Percentiles rank a stretch among this genome's conserved stretches.
Conservation (phyloP, 1,284 basidiomycete species). For the Rhizoctonia solani region DNA sequence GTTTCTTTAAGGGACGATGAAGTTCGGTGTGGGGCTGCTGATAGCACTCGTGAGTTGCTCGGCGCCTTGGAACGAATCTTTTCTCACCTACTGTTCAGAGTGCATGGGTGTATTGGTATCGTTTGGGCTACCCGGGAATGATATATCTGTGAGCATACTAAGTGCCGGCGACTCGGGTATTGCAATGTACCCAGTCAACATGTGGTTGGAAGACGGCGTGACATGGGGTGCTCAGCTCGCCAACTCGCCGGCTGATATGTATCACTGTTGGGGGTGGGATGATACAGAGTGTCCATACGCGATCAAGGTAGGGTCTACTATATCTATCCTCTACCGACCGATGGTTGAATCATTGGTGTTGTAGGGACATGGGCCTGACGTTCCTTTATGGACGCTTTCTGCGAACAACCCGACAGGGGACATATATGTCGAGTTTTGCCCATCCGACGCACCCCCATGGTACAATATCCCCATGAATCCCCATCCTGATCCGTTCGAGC, state of each 20-base stretch:
- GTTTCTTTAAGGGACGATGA: no score
- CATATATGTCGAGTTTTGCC: constrained; percentile 11
- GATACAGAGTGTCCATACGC: not conserved
- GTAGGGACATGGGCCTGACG: not conserved
- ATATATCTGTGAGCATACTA: not conserved
- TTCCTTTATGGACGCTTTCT: not conserved
- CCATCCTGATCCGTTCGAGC: not conserved
- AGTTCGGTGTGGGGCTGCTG: no score
- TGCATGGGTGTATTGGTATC: not conserved
- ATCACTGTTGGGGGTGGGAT: constrained; percentile 25
- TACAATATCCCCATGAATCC: not conserved
- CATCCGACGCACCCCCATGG: not conserved
- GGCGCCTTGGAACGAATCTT: no score
- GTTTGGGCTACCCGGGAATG: not conserved
- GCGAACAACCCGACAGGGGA: not conserved
- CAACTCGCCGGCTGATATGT: not conserved
- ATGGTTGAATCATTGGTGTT: not conserved
- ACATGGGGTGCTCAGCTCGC: constrained; percentile 1
- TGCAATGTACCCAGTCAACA: constrained; percentile 24
- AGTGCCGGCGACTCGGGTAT: not conserved
- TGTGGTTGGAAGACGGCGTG: constrained; percentile 15
- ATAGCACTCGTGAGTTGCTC: no score
- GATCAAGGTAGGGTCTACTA: not conserved
- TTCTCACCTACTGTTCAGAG: no score
- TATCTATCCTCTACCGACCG: not conserved